These are phyloP conservation scores for Cystobasidium tubakii DNA, from an alignment of 768 basidiomycete genomes.

Conservation along the genomic window DNA sequence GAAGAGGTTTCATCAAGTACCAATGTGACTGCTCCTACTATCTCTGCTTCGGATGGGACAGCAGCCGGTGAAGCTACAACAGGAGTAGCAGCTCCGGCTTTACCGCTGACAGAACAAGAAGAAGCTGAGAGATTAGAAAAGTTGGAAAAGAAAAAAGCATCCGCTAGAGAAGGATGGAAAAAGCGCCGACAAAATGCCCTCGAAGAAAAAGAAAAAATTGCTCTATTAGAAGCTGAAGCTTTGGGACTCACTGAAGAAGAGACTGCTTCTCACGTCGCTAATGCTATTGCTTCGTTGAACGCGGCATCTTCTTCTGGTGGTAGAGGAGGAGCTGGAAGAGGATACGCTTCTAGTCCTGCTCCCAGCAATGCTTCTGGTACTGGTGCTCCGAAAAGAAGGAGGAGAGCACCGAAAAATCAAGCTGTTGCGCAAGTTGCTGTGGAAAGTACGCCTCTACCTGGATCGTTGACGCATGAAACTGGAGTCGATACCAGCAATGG, in stretches of 20 bases:
- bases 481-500: neutral
- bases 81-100: neutral
- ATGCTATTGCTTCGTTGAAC: neutral
- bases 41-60: neutral
- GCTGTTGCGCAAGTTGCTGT: neutral
- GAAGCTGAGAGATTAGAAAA: slow-evolving; percentile 23
- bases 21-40: neutral
- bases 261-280: neutral
- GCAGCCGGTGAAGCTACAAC: neutral
- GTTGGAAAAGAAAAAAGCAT: slow-evolving; percentile 32
- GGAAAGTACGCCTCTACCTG: neutral
- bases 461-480: neutral
- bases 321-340: neutral
- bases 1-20: neutral
- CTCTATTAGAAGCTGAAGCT: slow-evolving; percentile 17
- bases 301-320: neutral
- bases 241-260: neutral
- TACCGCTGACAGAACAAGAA: neutral
- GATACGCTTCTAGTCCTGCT: neutral
- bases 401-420: neutral
- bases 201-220: slow-evolving; percentile 30
- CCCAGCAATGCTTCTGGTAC: neutral
- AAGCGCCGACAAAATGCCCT: slow-evolving; percentile 14
- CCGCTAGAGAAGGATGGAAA: slow-evolving; percentile 40
- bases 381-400: neutral